phyloP scores from a whole-genome alignment of 495 filamentous ascomycete species.

The Aspergillus hancockii region DNA sequence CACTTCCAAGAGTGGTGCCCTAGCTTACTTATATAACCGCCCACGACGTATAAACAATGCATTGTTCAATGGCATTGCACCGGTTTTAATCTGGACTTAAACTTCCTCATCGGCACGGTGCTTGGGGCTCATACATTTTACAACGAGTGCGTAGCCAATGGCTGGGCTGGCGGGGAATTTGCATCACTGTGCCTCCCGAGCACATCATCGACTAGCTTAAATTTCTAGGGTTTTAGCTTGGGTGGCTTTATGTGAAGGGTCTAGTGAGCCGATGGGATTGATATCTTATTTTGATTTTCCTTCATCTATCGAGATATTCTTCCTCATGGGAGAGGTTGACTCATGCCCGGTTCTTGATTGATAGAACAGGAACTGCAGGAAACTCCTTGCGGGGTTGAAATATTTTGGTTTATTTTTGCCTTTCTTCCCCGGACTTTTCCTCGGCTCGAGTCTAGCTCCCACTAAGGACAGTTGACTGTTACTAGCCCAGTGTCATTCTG shows the following conservation, averaged over 20 bases:
- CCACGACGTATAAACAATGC: too few species aligned
- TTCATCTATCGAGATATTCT: too few species aligned
- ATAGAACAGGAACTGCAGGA: neutral
- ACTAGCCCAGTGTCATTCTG: neutral
- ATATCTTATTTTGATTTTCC: neutral
- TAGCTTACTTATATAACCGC: too few species aligned
- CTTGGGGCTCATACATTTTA: neutral
- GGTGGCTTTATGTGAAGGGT: neutral
- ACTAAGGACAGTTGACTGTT: neutral
- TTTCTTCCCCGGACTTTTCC: neutral
- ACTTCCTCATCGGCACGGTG: neutral
- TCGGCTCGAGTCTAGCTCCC: neutral
- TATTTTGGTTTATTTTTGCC: neutral
- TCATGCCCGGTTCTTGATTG: neutral
- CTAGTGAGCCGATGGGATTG: neutral
- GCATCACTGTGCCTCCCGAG: constrained; percentile 22
- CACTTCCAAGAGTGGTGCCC: too few species aligned
- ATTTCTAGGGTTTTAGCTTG: neutral
- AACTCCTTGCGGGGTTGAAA: neutral
- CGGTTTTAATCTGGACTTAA: neutral
- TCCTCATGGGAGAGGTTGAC: neutral
- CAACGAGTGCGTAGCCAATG: neutral
- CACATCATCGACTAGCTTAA: constrained; percentile 25
- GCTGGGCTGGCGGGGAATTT: constrained; percentile 7
- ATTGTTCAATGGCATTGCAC: too few species aligned